These are phyloP conservation scores for Fusarium sp. DNA, from an alignment of 2,329 filamentous ascomycete genomes.

Conservation along the genomic window DNA sequence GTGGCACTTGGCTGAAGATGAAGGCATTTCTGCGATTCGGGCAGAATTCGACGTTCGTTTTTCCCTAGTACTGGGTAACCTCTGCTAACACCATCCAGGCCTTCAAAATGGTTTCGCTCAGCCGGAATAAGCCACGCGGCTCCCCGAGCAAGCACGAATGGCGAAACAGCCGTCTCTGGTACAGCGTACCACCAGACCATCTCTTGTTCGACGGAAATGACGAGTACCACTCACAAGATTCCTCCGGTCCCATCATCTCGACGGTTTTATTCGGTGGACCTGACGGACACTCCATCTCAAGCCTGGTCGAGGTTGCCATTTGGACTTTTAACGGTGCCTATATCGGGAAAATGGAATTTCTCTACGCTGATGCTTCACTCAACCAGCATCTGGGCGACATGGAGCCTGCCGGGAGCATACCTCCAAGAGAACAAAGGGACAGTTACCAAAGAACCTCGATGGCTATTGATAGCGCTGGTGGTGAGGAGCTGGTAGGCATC, in stretches of 20 bases:
- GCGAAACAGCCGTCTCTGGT: constrained; percentile 22
- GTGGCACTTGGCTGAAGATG: constrained; percentile 8
- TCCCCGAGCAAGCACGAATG: neutral
- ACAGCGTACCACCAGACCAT: neutral
- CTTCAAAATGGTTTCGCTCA: constrained; percentile 21
- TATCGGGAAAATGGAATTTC: constrained; percentile 20
- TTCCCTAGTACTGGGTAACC: neutral
- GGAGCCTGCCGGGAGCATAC: neutral
- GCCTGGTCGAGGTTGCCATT: constrained; percentile 8
- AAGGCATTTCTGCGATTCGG: constrained; percentile 11
- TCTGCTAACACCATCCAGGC: constrained; percentile 2
- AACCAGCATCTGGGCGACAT: constrained; percentile 8
- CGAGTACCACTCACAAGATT: neutral
- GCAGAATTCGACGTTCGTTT: constrained; percentile 27
- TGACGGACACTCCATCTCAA: neutral
- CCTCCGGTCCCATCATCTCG: neutral
- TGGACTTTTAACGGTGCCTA: constrained; percentile 6
- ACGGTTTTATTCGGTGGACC: constrained; percentile 17
- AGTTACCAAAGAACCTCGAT: neutral
- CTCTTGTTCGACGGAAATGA: constrained; percentile 9
- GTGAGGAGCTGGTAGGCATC: constrained; percentile 14
- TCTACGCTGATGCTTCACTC: constrained; percentile 1
- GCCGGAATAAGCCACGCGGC: neutral
- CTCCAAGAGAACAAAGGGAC: neutral
- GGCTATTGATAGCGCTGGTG: constrained; percentile 6